Evolutionary conservation across 2,329 filamentous ascomycete species (phyloP).

Genomic region (Epicoccum sorghinum): DNA sequence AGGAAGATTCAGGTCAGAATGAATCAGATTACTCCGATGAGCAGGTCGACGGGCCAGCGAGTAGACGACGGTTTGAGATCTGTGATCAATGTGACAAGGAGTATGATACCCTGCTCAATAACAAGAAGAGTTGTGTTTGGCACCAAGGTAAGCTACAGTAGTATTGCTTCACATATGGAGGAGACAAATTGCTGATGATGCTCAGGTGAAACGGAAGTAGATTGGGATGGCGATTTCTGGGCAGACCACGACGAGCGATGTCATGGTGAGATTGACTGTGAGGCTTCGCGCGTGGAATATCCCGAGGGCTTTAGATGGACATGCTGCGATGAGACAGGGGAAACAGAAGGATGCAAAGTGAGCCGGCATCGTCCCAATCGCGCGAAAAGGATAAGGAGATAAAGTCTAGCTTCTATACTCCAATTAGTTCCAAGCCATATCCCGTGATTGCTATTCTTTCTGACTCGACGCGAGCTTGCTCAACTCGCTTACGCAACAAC

Average conservation of each 20-base stretch:
- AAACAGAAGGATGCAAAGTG: conserved; percentile 21
- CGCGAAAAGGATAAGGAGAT: conserved; percentile 9
- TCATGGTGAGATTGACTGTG: conserved; percentile 35
- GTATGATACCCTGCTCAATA: conserved; percentile 27
- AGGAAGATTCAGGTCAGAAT: neutral
- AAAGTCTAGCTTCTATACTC: neutral
- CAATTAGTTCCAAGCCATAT: too few species aligned
- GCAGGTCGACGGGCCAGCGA: neutral
- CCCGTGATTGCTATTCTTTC: too few species aligned
- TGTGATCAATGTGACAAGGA: conserved; percentile 32
- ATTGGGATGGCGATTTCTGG: conserved; percentile 30
- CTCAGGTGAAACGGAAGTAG: conserved; percentile 23
- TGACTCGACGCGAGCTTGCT: too few species aligned
- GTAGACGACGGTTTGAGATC: conserved; percentile 19
- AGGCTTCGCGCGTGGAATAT: conserved; percentile 18
- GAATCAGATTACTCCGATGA: conserved; percentile 15
- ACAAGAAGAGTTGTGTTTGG: conserved; percentile 21
- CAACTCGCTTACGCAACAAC: too few species aligned
- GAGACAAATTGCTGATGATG: neutral
- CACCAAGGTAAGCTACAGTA: conserved; percentile 23
- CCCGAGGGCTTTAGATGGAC: conserved; percentile 39
- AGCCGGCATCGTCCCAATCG: conserved; percentile 31
- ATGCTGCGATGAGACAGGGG: conserved; percentile 30
- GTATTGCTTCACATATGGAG: neutral
- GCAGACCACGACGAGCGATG: conserved; percentile 35